Evolutionary conservation across 2,329 filamentous ascomycete genomes (phyloP).

Genomic region (Trichoderma polysporum): DNA sequence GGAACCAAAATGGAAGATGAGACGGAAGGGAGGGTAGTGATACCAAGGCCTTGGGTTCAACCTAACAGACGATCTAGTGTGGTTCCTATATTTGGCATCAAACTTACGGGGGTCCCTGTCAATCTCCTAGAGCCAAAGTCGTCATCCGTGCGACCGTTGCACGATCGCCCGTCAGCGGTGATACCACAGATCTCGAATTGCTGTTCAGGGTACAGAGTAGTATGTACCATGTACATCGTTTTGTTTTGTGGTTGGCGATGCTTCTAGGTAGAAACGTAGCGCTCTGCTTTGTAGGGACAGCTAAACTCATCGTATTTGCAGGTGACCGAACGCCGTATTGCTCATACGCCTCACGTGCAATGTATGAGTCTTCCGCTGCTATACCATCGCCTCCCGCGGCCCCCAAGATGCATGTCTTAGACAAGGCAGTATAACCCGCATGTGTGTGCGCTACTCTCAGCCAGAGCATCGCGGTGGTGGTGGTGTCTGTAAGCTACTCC

Average conservation of each 20-base stretch:
- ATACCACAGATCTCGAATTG: slow-evolving; percentile 5
- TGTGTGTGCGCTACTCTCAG: slow-evolving; percentile 8
- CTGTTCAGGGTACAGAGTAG: background rate
- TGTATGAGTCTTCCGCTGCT: slow-evolving; percentile 2
- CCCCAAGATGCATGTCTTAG: slow-evolving; percentile 20
- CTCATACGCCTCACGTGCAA: slow-evolving; percentile 11
- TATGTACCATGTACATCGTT: background rate
- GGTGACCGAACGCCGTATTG: slow-evolving; percentile 9
- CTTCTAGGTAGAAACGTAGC: background rate
- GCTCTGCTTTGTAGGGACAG: background rate
- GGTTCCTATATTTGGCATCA: slow-evolving; percentile 23
- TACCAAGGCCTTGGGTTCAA: slow-evolving; percentile 22
- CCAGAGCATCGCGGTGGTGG: slow-evolving; percentile 9
- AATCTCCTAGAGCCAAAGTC: slow-evolving; percentile 6
- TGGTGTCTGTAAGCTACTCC: slow-evolving; percentile 9
- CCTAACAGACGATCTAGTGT: slow-evolving; percentile 17
- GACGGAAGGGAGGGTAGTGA: slow-evolving; percentile 21
- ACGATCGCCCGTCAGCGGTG: slow-evolving; percentile 18
- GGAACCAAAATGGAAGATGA: slow-evolving; percentile 14
- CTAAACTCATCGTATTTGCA: background rate
- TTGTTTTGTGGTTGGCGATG: background rate
- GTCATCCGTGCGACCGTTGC: slow-evolving; percentile 21
- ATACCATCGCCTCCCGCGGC: slow-evolving; percentile 16
- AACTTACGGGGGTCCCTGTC: slow-evolving; percentile 1
- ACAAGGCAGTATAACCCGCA: slow-evolving; percentile 18